Base-by-base conservation (phyloP, 805 yeast species). In the Metschnikowia shivogae region DNA sequence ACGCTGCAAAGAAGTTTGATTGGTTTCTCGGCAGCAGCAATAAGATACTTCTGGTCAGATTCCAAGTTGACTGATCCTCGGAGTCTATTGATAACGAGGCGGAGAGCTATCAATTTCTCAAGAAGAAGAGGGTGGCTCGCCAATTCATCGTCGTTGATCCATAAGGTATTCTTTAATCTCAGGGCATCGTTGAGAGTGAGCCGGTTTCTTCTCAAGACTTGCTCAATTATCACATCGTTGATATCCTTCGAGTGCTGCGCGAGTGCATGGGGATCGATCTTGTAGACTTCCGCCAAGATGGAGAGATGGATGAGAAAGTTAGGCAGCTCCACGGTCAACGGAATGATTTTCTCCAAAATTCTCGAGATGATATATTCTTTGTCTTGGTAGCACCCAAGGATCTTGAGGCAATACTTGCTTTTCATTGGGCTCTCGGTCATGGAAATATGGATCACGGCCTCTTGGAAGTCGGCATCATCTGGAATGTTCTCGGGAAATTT, bases 1-100 rank as follows among this genome's bases (percentile, higher is more conserved):
- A 86, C 67, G 1, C 89, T 78, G 29, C 78, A 70, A 27, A 89
- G 69, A 24, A 89, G 64, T 54, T 84, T 86, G 49, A 88, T 75
- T 64, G 43, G 53, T 44, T 72, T 69, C 3, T 54, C 64, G 2
- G 74, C 63, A 2, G 74, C 60, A 9, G 29, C 26, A 8, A 38
- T 13, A 7, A 48, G 35, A 6, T 36, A 50, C 12, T 34, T 19
- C 17, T 46, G 47, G 5, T 43, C 40, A 12, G 44, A 17, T 1
- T 68, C 64, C 9, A 62, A 67, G 4, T 70, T 73, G 0, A 65
- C 64, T 2, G 63, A 56, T n/a, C 57, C 63, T 40, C 72, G 71
- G 24, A 87, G 57, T 61, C 86, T 74, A 56, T 84, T 84, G 1
- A 81, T 76, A 36, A 87, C 73, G 1, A 83, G 59, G 44, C 77